Conservation (phyloP, 2,329 filamentous ascomycete species). For the Fusarium graminum region DNA sequence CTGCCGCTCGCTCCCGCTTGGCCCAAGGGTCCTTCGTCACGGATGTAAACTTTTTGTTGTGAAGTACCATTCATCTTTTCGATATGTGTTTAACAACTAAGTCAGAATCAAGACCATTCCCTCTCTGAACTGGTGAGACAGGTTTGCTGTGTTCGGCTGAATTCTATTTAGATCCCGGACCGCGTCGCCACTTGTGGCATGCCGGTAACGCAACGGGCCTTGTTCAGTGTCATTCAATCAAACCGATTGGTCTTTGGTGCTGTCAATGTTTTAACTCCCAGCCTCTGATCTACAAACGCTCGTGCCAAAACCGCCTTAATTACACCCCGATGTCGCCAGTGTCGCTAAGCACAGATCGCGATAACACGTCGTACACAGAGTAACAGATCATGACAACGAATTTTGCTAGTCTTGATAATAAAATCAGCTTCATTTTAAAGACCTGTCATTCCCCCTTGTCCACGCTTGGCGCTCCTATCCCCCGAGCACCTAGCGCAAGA, state of each 20-base stretch:
- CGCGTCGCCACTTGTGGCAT: not conserved
- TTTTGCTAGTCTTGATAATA: constrained; percentile 13
- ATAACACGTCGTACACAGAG: not conserved
- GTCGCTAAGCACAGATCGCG: not conserved
- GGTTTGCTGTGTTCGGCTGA: not conserved
- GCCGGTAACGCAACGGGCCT: not conserved
- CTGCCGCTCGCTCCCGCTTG: constrained; percentile 19
- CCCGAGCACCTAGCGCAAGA: not conserved
- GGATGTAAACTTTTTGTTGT: not conserved
- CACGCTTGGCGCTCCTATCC: constrained; percentile 11
- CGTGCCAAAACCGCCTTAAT: not conserved
- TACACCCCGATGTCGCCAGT: not conserved
- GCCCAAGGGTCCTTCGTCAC: constrained; percentile 4
- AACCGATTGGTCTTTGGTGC: constrained; percentile 17
- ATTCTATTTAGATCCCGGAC: not conserved
- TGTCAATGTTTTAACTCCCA: constrained; percentile 1
- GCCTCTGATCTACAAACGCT: constrained; percentile 7
- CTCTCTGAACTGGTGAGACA: not conserved
- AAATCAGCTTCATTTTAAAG: constrained; percentile 32
- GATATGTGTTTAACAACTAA: too few relatives aligned
- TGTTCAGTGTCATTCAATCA: constrained; percentile 23
- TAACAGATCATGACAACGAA: not conserved
- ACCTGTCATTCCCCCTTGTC: constrained; percentile 20
- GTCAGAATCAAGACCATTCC: not conserved
- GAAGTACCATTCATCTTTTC: not conserved